A percentile compares a stretch with the other conserved stretches of the same genome.
Evolutionary conservation across 129 eudicot species (phyloP).

Genomic region (Heracleum sosnowskyi): DNA sequence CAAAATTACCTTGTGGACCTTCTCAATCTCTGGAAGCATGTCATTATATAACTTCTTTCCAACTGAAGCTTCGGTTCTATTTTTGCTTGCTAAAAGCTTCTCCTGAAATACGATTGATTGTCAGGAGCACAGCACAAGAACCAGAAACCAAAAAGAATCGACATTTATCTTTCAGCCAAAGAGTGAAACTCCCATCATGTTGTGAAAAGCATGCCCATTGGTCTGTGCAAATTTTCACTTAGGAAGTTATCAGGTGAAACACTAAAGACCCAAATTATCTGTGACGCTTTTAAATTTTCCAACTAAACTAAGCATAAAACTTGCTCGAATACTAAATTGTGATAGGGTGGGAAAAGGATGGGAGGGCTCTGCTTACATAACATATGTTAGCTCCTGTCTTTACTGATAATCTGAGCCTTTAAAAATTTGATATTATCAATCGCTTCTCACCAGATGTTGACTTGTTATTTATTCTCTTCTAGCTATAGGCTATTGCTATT

Average conservation of each 20-base stretch:
- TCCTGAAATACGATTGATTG: conserved; percentile 41
- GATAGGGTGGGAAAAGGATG: background rate
- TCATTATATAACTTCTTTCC: conserved; percentile 85
- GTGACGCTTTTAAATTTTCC: background rate
- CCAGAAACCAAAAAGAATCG: background rate
- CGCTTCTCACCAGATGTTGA: background rate
- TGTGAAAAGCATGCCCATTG: background rate
- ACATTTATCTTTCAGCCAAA: background rate
- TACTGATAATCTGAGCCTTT: background rate
- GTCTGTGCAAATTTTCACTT: no score
- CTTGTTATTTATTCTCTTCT: background rate
- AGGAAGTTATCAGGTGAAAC: background rate
- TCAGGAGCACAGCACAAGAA: conserved; percentile 8
- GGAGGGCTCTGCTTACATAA: background rate
- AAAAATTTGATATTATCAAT: background rate
- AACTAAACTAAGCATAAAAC: background rate
- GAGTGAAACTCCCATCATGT: background rate
- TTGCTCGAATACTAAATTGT: background rate
- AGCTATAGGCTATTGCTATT: no score
- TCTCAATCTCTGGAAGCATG: conserved; percentile 97
- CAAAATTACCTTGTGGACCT: conserved; percentile 71
- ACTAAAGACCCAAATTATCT: background rate
- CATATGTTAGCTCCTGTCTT: background rate
- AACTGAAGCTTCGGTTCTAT: conserved; percentile 75
- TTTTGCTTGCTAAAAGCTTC: conserved; percentile 78